These are phyloP conservation scores for Fraxinus excelsior DNA, from an alignment of 257 asterid species.

Conservation along the genomic window DNA sequence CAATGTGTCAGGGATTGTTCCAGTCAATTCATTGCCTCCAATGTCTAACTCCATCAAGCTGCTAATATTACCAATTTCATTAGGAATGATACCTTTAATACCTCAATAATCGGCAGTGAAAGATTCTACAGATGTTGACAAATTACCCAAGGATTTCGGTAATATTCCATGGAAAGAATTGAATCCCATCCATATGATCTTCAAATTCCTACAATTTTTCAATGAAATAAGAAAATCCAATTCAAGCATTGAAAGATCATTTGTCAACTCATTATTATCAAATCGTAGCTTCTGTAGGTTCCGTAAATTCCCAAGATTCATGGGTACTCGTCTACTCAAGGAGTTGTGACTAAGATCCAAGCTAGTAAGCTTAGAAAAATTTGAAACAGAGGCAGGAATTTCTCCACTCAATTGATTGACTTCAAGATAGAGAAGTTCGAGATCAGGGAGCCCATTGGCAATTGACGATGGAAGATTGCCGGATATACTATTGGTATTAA, in stretches of 20 bases:
- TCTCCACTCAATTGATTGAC: conserved; percentile 11
- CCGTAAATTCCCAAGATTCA: conserved; percentile 18
- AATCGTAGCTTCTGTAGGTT: background rate
- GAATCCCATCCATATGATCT: background rate
- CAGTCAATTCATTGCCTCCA: too few relatives aligned
- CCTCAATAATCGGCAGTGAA: background rate
- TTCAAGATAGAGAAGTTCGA: conserved; percentile 6
- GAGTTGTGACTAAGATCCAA: background rate
- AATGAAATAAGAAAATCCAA: too few relatives aligned
- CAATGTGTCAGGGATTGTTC: too few relatives aligned
- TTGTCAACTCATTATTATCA: background rate
- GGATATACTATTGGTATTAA: background rate
- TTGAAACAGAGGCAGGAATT: conserved; percentile 25
- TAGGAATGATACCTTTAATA: conserved; percentile 12
- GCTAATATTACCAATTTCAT: too few relatives aligned
- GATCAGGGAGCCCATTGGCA: conserved; percentile 21
- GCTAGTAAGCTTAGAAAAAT: conserved; percentile 2
- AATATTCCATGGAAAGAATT: conserved; percentile 23
- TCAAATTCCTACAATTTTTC: conserved; percentile 16
- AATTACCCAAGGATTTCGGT: conserved; percentile 23
- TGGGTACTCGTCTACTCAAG: conserved; percentile 26
- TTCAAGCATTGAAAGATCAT: conserved; percentile 6
- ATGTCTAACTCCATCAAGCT: too few relatives aligned
- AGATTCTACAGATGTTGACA: conserved; percentile 13
- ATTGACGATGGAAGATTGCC: conserved; percentile 18